Conservation (phyloP, 2,329 filamentous ascomycete species). For the Stemphylium lycopersici region DNA sequence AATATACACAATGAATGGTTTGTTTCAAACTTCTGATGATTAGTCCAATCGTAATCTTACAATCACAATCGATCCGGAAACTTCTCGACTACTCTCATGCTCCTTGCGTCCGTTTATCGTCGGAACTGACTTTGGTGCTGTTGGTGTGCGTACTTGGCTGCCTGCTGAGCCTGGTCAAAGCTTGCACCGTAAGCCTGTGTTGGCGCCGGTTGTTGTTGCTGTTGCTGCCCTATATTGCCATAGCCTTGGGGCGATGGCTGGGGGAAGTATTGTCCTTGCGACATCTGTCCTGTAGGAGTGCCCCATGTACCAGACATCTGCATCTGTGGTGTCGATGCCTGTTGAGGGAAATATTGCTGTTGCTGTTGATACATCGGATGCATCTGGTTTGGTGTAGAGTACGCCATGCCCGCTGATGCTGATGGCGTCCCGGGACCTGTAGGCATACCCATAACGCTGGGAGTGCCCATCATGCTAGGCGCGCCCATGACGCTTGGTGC, state of each 20-base stretch:
- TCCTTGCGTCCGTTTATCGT: constrained; percentile 1
- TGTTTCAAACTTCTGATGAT: background rate
- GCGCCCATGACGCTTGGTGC: constrained; percentile 33
- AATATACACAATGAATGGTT: constrained; percentile 9
- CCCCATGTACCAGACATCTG: constrained; percentile 37
- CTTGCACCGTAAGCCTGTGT: constrained; percentile 14
- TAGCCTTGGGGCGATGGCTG: constrained; percentile 33
- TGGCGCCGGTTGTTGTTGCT: constrained; percentile 1
- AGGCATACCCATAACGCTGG: constrained; percentile 34
- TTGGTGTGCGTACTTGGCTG: constrained; percentile 7
- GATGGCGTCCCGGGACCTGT: constrained; percentile 20
- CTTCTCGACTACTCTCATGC: background rate
- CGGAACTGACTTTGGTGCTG: constrained; percentile 11
- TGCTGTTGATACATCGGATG: constrained; percentile 39
- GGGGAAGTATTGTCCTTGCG: constrained; percentile 37
- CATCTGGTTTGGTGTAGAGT: constrained; percentile 35
- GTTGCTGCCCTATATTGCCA: constrained; percentile 18
- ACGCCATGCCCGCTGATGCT: constrained; percentile 32
- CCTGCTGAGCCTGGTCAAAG: constrained; percentile 14
- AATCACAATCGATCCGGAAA: background rate
- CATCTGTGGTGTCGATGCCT: constrained; percentile 33
- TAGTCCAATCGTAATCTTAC: background rate
- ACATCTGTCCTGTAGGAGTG: constrained; percentile 32
- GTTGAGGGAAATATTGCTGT: constrained; percentile 39
- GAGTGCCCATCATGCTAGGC: constrained; percentile 21